Base-by-base conservation (phyloP, 2,329 filamentous ascomycete species). In the Aspergillus sp. region DNA sequence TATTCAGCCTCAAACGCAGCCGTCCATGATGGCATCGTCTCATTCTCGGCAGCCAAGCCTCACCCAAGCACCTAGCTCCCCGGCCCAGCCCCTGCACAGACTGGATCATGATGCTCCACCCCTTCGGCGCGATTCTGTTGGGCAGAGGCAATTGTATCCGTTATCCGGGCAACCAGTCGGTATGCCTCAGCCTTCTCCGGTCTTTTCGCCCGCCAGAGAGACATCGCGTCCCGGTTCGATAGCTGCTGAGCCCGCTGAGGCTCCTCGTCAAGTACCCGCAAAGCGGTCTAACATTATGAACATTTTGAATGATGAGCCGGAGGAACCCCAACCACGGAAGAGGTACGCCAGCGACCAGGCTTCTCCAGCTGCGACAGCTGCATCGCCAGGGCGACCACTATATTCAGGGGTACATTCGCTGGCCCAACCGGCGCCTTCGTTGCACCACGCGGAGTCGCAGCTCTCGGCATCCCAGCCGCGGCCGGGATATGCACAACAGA, bases 261-360 rank as follows among this genome's bases (percentile, higher is more conserved):
- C 52, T 25, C 49, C 58, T 30, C 59, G 58, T 28, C 58, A 63
- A 29, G 57, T 63, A 4, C 63, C 64, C 15, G 62, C 60, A 1
- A 69, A 69, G 43, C 59, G 64, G 24, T 69, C 64, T 2, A 69
- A 68, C 41, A 67, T 69, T 28, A 64, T 67, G 55, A 64, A 53
- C 36, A 61, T 69, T 25, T 47, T 69, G 20, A 69, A 69, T 38
- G 63, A 66, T 30, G 66, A 68, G 35, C 58, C 64, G 0, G 59
- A 64, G 24, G 66, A 68, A 30, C 66, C 63, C 20, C 60, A 59
- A 35, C 65, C 60, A 19, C 55, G 58, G 20, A 68, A 68, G 39
- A 55, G 62, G 7, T 60, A 64, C 32, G 60, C 61, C n/a, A 53
- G 57, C 36, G 64, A 67, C 13, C 48, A 49, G 36, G 41, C 39